Conservation (phyloP, 2,329 filamentous ascomycete species). For the Alternaria metachromatica region DNA sequence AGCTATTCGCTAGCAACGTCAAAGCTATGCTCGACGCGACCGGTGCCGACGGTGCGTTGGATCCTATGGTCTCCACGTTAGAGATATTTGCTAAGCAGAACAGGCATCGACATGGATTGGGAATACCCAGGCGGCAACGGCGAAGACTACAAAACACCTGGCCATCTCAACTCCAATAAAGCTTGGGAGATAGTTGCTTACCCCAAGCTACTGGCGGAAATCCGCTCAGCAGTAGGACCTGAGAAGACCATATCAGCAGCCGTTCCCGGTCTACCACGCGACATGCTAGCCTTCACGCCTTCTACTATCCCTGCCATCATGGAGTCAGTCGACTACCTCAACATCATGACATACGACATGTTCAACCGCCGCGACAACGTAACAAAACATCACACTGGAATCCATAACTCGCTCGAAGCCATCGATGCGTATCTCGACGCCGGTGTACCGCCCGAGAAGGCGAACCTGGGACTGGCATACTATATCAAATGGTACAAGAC, state of each 20-base stretch:
- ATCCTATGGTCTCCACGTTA: accelerated
- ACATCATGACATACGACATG: slow-evolving; percentile 75
- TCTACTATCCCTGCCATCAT: slow-evolving; percentile 64
- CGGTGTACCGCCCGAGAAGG: slow-evolving; percentile 61
- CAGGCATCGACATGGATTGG: slow-evolving; percentile 68
- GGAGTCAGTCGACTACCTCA: slow-evolving; percentile 68
- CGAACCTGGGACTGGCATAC: slow-evolving; percentile 71
- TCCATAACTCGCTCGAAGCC: slow-evolving; percentile 61
- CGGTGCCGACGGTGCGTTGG: slow-evolving; percentile 66
- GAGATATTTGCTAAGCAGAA: neutral
- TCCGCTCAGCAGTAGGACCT: slow-evolving; percentile 64
- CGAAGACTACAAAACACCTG: slow-evolving; percentile 65
- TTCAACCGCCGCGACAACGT: slow-evolving; percentile 71
- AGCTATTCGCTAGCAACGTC: slow-evolving; percentile 68
- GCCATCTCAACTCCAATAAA: slow-evolving; percentile 65
- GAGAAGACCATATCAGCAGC: slow-evolving; percentile 69
- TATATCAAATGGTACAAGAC: slow-evolving; percentile 71
- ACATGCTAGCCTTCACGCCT: slow-evolving; percentile 71
- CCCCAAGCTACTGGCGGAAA: slow-evolving; percentile 66
- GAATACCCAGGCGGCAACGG: slow-evolving; percentile 71
- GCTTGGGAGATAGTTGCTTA: slow-evolving; percentile 67
- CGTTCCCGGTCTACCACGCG: slow-evolving; percentile 66
- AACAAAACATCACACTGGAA: slow-evolving; percentile 69
- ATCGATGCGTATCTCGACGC: slow-evolving; percentile 65
- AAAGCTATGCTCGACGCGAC: slow-evolving; percentile 63